Conservation (phyloP, 2,329 filamentous ascomycete species). For the Ophiostoma ulmi region DNA sequence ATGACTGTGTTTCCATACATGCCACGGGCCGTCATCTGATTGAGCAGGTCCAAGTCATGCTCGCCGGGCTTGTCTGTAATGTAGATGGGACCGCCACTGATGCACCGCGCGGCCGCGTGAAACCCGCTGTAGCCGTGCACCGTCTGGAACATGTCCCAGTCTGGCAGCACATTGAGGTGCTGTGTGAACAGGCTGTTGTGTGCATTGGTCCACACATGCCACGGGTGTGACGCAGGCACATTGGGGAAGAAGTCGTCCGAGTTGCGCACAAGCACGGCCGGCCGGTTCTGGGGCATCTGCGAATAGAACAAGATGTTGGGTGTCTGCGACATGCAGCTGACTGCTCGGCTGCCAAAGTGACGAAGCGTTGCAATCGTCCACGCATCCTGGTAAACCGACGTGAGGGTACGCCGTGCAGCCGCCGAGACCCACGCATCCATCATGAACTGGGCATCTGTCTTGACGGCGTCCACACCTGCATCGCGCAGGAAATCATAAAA, state of each 20-base stretch:
- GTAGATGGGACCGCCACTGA: slow-evolving; percentile 88
- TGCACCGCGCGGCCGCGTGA: slow-evolving; percentile 82
- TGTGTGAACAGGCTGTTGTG: slow-evolving; percentile 80
- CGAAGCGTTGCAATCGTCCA: slow-evolving; percentile 75
- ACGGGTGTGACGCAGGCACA: slow-evolving; percentile 73
- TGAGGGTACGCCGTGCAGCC: slow-evolving; percentile 64
- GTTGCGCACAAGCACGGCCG: slow-evolving; percentile 71
- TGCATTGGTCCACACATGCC: slow-evolving; percentile 94
- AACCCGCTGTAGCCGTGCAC: slow-evolving; percentile 66
- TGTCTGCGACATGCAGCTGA: slow-evolving; percentile 91
- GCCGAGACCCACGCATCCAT: slow-evolving; percentile 70
- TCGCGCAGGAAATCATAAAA: slow-evolving; percentile 78
- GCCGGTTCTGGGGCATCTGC: slow-evolving; percentile 70
- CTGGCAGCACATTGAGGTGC: slow-evolving; percentile 79
- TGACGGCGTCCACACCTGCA: slow-evolving; percentile 77
- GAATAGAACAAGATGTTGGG: slow-evolving; percentile 83
- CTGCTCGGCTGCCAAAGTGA: slow-evolving; percentile 70
- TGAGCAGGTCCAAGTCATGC: slow-evolving; percentile 69
- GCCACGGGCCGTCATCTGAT: slow-evolving; percentile 74
- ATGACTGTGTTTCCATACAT: slow-evolving; percentile 69
- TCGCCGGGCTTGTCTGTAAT: slow-evolving; percentile 85
- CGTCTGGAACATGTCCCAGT: slow-evolving; percentile 70
- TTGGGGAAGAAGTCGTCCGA: slow-evolving; percentile 91
- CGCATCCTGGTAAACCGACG: slow-evolving; percentile 72
- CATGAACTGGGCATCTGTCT: slow-evolving; percentile 90